Base-by-base conservation (phyloP, 805 yeast genomes). In the Priceomyces medius region DNA sequence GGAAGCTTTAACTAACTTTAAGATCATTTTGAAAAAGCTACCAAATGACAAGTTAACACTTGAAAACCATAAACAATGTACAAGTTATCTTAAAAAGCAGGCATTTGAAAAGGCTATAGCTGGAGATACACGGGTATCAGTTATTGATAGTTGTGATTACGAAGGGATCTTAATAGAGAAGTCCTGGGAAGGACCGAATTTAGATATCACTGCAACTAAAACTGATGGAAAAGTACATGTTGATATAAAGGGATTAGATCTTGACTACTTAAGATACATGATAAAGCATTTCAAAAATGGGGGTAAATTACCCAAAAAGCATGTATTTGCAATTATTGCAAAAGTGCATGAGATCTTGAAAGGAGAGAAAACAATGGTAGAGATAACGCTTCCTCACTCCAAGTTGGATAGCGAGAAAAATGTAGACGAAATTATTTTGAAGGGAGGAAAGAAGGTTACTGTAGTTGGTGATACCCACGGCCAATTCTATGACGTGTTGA, bases 391-490 rank as follows among this genome's bases (percentile, higher is more conserved):
- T 42, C 65, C 66, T 6, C 69, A 67, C 40, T 53, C 64, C 4
- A 45, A 62, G 41, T 43, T 63, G 16, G 37, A 41, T 4, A 37
- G 37, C 0, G 34, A 32, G 1, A 28, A 32, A 6, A 20, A 35
- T 3, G 45, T 41, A 1, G 68, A 63, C 37, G 65, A 59, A 31
- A 48, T 58, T 8, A 9, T 59, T 8, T 51, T 63, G 31, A 42
- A 46, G 4, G 43, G 44, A 12, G 66, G 72, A 56, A 62, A 69
- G 41, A 76, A 68, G 45, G 72, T 91, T 35, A 88, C 97, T 1
- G 86, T 93, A 7, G 93, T 96, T 52, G 99, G 99, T 50, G 99
- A 93, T 62, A 91, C 97, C 0, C 99, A 93, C 61, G 99, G 99
- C 31, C 99, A 93, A 64, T 89, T 85, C 59, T 91, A 78, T 55